A percentile compares a stretch with the other conserved stretches of the same genome.
These are phyloP conservation scores for Cudoniella acicularis DNA, from an alignment of 495 filamentous ascomycete genomes.

Conservation along the genomic window DNA sequence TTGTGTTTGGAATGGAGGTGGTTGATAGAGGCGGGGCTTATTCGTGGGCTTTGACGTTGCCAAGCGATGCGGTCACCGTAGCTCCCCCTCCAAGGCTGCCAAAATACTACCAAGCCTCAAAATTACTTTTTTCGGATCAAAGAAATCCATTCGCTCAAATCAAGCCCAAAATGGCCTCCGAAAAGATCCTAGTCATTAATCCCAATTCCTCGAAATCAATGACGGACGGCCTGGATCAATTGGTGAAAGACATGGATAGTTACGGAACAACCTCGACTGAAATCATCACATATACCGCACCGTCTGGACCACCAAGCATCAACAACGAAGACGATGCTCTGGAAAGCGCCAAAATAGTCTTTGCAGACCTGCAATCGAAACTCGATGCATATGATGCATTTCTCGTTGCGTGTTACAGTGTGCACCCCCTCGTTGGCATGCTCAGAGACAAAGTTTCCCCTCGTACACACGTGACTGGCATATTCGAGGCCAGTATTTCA, in stretches of 20 bases:
- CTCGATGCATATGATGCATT: constrained; percentile 65
- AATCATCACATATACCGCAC: constrained; percentile 50
- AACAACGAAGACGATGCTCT: constrained; percentile 57
- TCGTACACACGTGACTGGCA: constrained; percentile 62
- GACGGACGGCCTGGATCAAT: constrained; percentile 68
- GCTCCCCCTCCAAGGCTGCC: constrained; percentile 18
- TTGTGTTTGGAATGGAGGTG: not conserved
- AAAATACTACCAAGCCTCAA: constrained; percentile 5
- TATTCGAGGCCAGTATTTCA: constrained; percentile 77
- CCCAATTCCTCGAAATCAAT: constrained; percentile 83
- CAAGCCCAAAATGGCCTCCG: constrained; percentile 2
- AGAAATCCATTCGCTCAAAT: not conserved
- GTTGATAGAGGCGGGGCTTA: constrained; percentile 13
- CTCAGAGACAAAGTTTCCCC: constrained; percentile 39
- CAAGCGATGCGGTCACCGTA: constrained; percentile 11
- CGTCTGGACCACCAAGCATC: constrained; percentile 55
- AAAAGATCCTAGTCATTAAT: constrained; percentile 75
- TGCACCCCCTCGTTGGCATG: constrained; percentile 71
- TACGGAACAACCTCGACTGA: constrained; percentile 23
- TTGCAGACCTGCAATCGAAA: constrained; percentile 42
- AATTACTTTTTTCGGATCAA: constrained; percentile 8
- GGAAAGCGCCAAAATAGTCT: constrained; percentile 49
- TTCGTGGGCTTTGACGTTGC: constrained; percentile 6
- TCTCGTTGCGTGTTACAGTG: constrained; percentile 84
- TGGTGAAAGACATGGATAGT: constrained; percentile 49